Conservation (phyloP, 2,329 filamentous ascomycete genomes). For the Cladosporium austrohemisphaericum region DNA sequence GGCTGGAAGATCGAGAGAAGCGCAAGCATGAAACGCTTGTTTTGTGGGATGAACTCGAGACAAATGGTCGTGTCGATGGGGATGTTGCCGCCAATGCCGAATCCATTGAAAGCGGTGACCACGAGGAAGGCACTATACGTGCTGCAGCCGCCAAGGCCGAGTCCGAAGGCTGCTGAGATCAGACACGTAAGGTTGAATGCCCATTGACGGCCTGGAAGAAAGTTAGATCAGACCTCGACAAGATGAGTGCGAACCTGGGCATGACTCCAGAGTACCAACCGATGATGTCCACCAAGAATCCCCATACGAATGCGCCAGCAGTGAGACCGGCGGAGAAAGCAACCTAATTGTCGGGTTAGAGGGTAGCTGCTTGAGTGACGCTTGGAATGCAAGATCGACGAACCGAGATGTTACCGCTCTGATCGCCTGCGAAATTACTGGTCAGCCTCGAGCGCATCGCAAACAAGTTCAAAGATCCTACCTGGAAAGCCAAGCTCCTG, state of each 20-base stretch:
- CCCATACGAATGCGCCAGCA: conserved; percentile 55
- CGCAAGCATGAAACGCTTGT: conserved; percentile 51
- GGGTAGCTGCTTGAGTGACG: background rate
- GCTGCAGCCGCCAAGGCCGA: conserved; percentile 49
- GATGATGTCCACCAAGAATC: conserved; percentile 53
- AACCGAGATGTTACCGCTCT: conserved; percentile 51
- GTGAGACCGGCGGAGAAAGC: conserved; percentile 55
- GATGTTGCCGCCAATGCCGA: conserved; percentile 51
- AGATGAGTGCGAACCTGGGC: background rate
- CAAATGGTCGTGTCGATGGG: conserved; percentile 56
- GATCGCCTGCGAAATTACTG: conserved; percentile 16
- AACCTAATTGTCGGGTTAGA: conserved; percentile 22
- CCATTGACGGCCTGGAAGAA: conserved; percentile 46
- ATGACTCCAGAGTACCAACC: conserved; percentile 27
- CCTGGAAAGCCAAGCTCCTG: conserved; percentile 54
- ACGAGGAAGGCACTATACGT: conserved; percentile 51
- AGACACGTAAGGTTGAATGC: conserved; percentile 58
- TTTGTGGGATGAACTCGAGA: conserved; percentile 53
- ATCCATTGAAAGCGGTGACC: conserved; percentile 53
- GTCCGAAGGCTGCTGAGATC: conserved; percentile 52
- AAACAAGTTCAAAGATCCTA: background rate
- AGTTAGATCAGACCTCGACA: conserved; percentile 1
- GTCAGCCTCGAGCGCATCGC: background rate
- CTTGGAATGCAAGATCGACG: conserved; percentile 17
- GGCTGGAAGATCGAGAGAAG: conserved; percentile 55